phyloP scores from a whole-genome alignment of 169 alveolate species.

The Amoebophrya sp. region DNA sequence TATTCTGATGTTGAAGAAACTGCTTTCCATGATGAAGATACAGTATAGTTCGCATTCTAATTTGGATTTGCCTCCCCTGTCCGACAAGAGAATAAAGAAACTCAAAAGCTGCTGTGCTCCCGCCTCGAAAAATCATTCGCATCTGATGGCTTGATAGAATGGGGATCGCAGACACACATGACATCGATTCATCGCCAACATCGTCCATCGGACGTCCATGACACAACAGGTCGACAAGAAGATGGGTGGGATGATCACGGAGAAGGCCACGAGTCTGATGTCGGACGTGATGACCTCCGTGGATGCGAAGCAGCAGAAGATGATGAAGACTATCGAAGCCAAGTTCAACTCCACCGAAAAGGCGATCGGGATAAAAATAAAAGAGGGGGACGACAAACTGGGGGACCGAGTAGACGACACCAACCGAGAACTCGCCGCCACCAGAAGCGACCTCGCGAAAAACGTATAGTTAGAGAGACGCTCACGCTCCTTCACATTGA shows the following conservation, averaged over 20 bases:
- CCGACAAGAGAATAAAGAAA: neutral
- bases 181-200: neutral
- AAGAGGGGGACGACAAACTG: neutral
- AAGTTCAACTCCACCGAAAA: neutral
- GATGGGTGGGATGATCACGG: neutral
- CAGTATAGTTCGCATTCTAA: neutral
- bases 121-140: too few species aligned
- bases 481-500: too few species aligned
- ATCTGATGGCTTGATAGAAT: too few species aligned
- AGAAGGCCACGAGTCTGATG: neutral
- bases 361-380: neutral
- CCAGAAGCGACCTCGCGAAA: neutral
- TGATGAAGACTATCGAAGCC: neutral
- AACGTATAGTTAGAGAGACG: neutral
- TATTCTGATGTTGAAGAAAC: too few species aligned
- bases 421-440: neutral
- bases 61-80: neutral
- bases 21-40: too few species aligned
- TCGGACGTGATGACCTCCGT: neutral
- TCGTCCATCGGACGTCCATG: neutral
- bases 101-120: neutral
- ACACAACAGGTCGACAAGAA: neutral
- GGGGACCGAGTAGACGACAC: neutral
- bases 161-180: neutral
- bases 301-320: neutral